Evolutionary conservation across 306 rosid species (phyloP), one percentile per base, ranked within the genome.

Genomic region (Carpinus viminea): DNA sequence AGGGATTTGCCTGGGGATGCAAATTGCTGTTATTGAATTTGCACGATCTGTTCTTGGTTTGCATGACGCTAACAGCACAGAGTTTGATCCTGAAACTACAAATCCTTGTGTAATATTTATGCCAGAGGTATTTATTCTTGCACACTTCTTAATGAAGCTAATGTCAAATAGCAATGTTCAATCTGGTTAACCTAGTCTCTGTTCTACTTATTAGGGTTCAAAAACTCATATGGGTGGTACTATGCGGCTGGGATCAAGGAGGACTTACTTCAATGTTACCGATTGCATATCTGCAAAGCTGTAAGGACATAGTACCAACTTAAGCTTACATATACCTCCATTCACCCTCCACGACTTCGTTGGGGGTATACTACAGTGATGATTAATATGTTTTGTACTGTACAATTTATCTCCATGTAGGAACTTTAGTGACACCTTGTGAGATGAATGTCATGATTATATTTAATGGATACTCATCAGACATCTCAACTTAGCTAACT

Each of bases 221-320:
- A 95, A 86, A 85, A 95, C 98, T 66, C 97, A 87, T 65, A 92
- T 95, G 98, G 98, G 98, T 9, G 98, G 89, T 54, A 95, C 98
- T n/a, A 95, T 95, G 98, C 97, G 98, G 34, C 91, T 91, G 61
- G 98, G 98, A 68, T 95, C 96, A 51, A 90, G 98, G 82, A 95
- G 88, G 86, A 95, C 98, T 41, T 85, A 80, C 75, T 95, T 95
- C 81, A 88, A 90, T 56, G 86, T 84, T 78, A 43, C 85, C 72
- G 92, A 85, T 76, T 87, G 90, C 90, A 91, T 89, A 86, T 92
- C 98, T 75, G 93, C 90, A 13, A 95, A 88, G 79, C 76, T 95
- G 98, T 95, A 85, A 89, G 97, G 84, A 82, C 86, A 65, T 54
- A 6, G 41, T 77, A 74, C 81, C 51, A 36, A 62, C 77, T 77